Evolutionary conservation across 2,329 filamentous ascomycete species (phyloP).

Genomic region (Calonectria montana): DNA sequence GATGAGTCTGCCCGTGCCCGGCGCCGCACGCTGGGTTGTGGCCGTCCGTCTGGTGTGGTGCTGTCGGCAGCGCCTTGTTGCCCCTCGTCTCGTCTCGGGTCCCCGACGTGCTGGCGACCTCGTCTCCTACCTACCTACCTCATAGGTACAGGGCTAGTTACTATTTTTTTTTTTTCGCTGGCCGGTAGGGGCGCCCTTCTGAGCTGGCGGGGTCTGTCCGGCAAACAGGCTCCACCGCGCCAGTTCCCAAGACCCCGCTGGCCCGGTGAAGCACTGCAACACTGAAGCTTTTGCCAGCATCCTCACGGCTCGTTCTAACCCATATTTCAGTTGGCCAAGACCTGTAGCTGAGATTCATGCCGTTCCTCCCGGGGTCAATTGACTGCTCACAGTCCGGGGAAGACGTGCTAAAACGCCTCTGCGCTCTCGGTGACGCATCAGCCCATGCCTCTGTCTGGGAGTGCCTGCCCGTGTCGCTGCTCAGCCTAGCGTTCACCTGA

Average conservation of each 20-base stretch:
- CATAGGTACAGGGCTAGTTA: not conserved
- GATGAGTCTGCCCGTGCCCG: not conserved
- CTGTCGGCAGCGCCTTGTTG: not conserved
- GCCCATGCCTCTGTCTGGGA: conserved; percentile 6
- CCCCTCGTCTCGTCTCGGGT: conserved; percentile 4
- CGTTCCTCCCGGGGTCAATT: not conserved
- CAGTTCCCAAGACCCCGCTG: conserved; percentile 7
- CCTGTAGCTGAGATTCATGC: not conserved
- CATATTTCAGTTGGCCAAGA: not conserved
- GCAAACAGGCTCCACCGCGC: conserved; percentile 6
- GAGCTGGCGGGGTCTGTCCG: not conserved
- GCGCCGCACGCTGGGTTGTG: not conserved
- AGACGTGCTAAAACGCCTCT: not conserved
- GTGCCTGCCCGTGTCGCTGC: not conserved
- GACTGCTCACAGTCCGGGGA: not conserved
- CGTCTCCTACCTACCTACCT: not conserved
- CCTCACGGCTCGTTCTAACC: not conserved
- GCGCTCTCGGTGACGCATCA: conserved; percentile 1
- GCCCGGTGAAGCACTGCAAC: not conserved
- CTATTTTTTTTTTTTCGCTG: not conserved
- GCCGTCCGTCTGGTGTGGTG: not conserved
- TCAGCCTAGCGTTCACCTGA: conserved; percentile 17
- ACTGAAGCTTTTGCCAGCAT: not conserved
- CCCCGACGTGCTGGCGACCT: not conserved
- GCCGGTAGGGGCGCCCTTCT: not conserved